A percentile compares a stretch with the other conserved stretches of the same genome.
Conservation (phyloP, 148 eudicot species). For the Oxyria digyna region DNA sequence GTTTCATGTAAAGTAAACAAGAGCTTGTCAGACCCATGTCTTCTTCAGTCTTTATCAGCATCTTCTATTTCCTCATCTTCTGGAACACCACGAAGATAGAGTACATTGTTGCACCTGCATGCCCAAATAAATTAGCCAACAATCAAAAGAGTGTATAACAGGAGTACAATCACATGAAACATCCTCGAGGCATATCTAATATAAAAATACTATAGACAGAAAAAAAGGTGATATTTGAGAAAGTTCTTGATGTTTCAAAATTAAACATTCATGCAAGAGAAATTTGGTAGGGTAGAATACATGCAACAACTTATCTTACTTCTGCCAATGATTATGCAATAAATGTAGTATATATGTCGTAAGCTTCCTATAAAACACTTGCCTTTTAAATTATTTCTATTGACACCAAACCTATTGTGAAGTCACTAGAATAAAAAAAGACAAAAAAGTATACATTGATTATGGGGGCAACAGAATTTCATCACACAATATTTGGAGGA, state of each 20-base stretch:
- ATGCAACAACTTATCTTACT: too few species aligned
- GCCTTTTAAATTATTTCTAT: too few species aligned
- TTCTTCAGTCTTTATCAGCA: slow-evolving; percentile 40
- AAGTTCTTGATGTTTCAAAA: neutral
- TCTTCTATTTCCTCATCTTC: slow-evolving; percentile 86
- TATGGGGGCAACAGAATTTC: neutral
- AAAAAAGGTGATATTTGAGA: neutral
- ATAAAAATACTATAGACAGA: neutral
- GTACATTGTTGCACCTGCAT: slow-evolving; percentile 73
- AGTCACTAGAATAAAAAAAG: neutral
- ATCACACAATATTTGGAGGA: neutral
- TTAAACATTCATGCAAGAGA: neutral
- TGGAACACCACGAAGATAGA: slow-evolving; percentile 78
- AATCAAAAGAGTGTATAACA: neutral
- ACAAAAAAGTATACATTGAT: neutral
- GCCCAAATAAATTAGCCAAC: neutral
- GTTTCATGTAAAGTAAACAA: neutral
- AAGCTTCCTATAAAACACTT: too few species aligned
- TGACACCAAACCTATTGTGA: too few species aligned
- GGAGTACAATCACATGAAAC: neutral
- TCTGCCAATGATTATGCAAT: too few species aligned
- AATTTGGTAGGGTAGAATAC: neutral
- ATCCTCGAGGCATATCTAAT: neutral
- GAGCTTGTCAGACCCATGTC: neutral
- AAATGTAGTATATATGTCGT: too few species aligned